Base-by-base conservation (phyloP, 2,329 filamentous ascomycete genomes). In the Escovopsis sp. region DNA sequence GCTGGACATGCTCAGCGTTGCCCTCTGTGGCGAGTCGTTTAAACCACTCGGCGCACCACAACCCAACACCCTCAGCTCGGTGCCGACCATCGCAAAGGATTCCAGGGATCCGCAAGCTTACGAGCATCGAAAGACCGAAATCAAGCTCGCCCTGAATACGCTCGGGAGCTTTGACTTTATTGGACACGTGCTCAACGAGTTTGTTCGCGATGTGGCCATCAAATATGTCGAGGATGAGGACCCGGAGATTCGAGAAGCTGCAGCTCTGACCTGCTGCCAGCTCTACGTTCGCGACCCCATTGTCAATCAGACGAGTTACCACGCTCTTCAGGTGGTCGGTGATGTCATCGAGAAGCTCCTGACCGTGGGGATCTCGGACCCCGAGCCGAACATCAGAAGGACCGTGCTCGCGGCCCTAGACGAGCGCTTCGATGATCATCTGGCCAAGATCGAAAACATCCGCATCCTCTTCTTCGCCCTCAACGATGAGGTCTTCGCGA, bases 151-250 rank as follows among this genome's bases (percentile, higher is more conserved):
- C 4, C 71, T 98, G 13, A 88, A 94, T 53, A 98, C 93, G 0
- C 70, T 98, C 1, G 93, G 91, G n/a, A 95, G 87, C 57, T 98
- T 98, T 54, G 91, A 98, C 59, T 98, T 98, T 55, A 81, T 73
- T 46, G 81, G 85, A 2, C 87, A 96, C 54, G 83, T 95, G 13
- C 67, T 99, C 13, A 99, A 99, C 53, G 93, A 99, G 58, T 99
- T 99, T 51, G 91, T 98, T 25, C 84, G 91, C 20, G 91, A 99
- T 57, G 91, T 98, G 39, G 91, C 93, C 4, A 93, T 98, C 56
- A 91, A 89, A 58, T 99, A 95, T 53, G 89, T 98, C 35, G 89
- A 98, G 51, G 91, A 94, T 48, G 89, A 96, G 51, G 93, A 94
- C 52, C 74, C 86, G 0, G 84, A 93, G 49, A 95, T 94, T 39